A percentile compares a stretch with the other conserved stretches of the same genome.
Conservation (phyloP, 2,329 filamentous ascomycete species). For the Catunica adiposa region DNA sequence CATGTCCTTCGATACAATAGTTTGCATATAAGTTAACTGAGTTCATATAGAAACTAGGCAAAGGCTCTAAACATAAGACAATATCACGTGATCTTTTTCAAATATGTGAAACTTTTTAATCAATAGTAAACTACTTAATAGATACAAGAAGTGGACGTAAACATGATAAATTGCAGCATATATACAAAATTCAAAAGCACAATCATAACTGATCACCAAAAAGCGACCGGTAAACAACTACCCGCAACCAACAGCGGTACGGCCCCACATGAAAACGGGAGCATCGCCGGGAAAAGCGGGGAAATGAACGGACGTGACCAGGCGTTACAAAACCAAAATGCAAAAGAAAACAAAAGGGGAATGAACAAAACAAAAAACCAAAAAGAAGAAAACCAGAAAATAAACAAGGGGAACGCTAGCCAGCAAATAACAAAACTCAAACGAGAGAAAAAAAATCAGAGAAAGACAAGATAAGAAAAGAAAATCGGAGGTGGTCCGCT, state of each 20-base stretch:
- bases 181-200: background rate
- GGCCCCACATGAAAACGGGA: background rate
- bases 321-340: background rate
- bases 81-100: no score
- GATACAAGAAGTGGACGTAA: background rate
- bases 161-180: background rate
- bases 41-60: background rate
- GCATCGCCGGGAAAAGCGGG: background rate
- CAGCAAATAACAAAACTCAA: background rate
- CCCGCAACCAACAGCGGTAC: background rate
- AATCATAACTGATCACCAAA: slow-evolving; percentile 3
- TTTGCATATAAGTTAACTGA: background rate
- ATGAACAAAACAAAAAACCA: background rate
- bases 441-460: background rate
- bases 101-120: no score
- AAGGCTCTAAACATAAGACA: background rate
- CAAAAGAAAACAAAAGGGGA: slow-evolving; percentile 1
- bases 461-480: background rate
- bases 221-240: slow-evolving; percentile 1
- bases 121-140: no score
- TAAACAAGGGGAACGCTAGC: background rate
- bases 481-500: background rate
- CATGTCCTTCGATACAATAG: background rate
- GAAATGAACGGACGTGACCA: slow-evolving; percentile 7
- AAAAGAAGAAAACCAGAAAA: slow-evolving; percentile 2